Evolutionary conservation across 257 asterid genomes (phyloP), one percentile per base, ranked within the genome.

Genomic region (Nicotiana benthamiana): DNA sequence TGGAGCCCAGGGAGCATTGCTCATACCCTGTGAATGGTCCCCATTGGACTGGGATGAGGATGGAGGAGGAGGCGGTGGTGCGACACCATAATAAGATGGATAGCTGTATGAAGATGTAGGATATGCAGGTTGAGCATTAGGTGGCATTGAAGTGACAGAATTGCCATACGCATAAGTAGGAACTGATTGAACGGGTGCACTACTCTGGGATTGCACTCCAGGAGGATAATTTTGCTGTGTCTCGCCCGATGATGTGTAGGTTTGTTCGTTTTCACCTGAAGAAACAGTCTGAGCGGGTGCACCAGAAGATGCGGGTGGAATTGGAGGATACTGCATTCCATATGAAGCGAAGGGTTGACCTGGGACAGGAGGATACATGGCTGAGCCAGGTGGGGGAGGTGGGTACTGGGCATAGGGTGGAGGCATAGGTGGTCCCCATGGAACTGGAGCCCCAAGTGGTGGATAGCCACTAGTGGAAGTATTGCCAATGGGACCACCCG

Each of bases 381-480:
- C 36, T 77, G 98, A 87, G 20, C 98, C 97, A 0, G 97, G 98
- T 28, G 98, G 97, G 16, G 92, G 97, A 72, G 97, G 97, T 12
- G 97, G 96, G 63, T 91, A 90, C 26, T 85, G 46, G 32, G 93
- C 81, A 84, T 92, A 93, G 9, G 93, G 70, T 48, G 92, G 90
- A 53, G 93, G 95, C 10, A 84, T 85, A 4, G 97, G 97, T 34
- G 97, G 94, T 36, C 93, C 97, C 92, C 96, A 92, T 46, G 97
- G 92, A 86, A 87, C 88, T 65, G 90, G 88, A 75, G 92, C 86
- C 51, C 89, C 92, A n/a, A 32, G 36, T 43, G 22, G 77, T 10
- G 80, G 9, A 34, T 90, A 89, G 86, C 92, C 81, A 61, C 92
- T 92, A 79, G 93, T 90, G 7, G 92, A 90, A 43, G 89, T 85